phyloP scores from a whole-genome alignment of 2,329 filamentous ascomycete genomes.

The Emmonsia crescens region DNA sequence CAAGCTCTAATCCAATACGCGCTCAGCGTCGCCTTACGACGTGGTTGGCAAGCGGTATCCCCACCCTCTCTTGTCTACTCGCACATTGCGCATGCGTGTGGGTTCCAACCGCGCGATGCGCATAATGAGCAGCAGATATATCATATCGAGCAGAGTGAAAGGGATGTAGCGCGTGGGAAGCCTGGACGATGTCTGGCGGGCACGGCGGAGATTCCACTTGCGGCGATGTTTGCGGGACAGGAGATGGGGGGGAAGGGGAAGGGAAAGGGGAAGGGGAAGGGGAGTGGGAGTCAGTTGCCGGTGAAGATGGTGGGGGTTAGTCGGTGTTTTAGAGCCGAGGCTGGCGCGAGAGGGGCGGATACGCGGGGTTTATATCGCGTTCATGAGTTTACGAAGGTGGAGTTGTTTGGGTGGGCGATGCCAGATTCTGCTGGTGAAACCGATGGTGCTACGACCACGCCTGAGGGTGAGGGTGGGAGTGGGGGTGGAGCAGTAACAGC shows the following conservation, averaged over 20 bases:
- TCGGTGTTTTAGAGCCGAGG: slow-evolving; percentile 92
- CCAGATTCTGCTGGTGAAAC: slow-evolving; percentile 35
- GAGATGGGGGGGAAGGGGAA: slow-evolving; percentile 45
- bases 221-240: slow-evolving; percentile 72
- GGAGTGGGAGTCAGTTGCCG: slow-evolving; percentile 46
- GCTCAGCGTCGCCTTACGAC: slow-evolving; percentile 57
- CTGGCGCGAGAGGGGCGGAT: slow-evolving; percentile 75
- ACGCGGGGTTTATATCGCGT: slow-evolving; percentile 94
- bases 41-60: slow-evolving; percentile 69
- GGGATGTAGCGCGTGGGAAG: slow-evolving; percentile 50
- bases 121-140: slow-evolving; percentile 91
- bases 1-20: slow-evolving; percentile 87
- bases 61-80: slow-evolving; percentile 87
- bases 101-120: slow-evolving; percentile 86
- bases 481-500: slow-evolving; percentile 15
- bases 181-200: slow-evolving; percentile 69
- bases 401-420: slow-evolving; percentile 86
- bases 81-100: slow-evolving; percentile 81
- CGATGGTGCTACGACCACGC: slow-evolving; percentile 10
- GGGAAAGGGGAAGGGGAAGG: neutral
- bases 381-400: slow-evolving; percentile 97
- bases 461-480: neutral
- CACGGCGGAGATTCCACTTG: slow-evolving; percentile 90
- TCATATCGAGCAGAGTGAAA: slow-evolving; percentile 55
- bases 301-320: slow-evolving; percentile 72